phyloP scores from a whole-genome alignment of 2,329 filamentous ascomycete genomes.

The Scleromitrula shiraiana region DNA sequence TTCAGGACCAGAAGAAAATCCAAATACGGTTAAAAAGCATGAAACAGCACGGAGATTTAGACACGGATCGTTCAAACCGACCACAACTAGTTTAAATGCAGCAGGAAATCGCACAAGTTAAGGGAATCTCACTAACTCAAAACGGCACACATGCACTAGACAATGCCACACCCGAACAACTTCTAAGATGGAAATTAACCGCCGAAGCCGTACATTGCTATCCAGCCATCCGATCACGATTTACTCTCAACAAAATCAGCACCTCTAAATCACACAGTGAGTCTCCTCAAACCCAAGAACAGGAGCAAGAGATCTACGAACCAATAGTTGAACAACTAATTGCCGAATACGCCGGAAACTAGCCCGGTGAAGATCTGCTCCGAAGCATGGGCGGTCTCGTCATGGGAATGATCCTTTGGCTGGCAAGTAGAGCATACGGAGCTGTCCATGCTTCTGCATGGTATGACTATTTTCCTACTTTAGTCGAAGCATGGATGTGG shows the following conservation, averaged over 20 bases:
- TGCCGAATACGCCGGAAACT: slow-evolving; percentile 4
- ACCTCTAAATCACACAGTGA: background rate
- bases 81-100: background rate
- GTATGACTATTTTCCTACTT: slow-evolving; percentile 13
- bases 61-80: background rate
- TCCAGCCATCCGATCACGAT: background rate
- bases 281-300: too few relatives aligned
- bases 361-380: slow-evolving; percentile 9
- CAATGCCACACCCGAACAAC: background rate
- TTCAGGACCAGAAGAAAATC: background rate
- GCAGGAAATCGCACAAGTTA: too few relatives aligned
- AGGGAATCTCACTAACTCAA: too few relatives aligned
- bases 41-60: background rate
- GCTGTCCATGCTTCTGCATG: slow-evolving; percentile 12
- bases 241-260: background rate
- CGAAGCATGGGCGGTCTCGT: slow-evolving; percentile 10
- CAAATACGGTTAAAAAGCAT: background rate
- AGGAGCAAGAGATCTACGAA: background rate
- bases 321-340: slow-evolving; percentile 1
- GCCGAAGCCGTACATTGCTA: background rate
- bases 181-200: slow-evolving; percentile 5
- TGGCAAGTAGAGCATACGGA: slow-evolving; percentile 11
- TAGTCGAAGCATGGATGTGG: slow-evolving; percentile 9
- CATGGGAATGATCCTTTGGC: slow-evolving; percentile 10
- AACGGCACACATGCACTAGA: too few relatives aligned